Percentiles rank a stretch among this genome's conserved stretches.
These are phyloP conservation scores for Globisporangium solare DNA, from an alignment of 352 stramenopile species.

Conservation along the genomic window DNA sequence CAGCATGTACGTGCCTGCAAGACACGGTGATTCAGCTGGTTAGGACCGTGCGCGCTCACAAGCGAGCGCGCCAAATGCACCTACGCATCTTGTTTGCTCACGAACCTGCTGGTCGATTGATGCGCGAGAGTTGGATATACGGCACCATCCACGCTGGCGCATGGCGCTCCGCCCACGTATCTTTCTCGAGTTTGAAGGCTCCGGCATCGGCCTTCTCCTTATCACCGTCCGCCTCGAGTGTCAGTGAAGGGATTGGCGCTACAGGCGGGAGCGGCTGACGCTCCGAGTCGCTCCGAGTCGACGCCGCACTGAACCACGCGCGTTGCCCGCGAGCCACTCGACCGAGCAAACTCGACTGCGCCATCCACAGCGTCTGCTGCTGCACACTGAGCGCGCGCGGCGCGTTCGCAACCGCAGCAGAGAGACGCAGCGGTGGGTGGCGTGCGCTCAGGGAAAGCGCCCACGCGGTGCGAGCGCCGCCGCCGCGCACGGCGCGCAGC, in stretches of 20 bases:
- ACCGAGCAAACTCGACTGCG: neutral
- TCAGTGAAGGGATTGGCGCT: constrained; percentile 2
- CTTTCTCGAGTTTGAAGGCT: constrained; percentile 73
- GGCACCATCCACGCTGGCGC: constrained; percentile 73
- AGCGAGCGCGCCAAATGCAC: too few relatives aligned
- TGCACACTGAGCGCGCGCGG: neutral
- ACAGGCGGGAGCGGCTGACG: constrained; percentile 6
- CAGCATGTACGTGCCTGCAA: constrained; percentile 91
- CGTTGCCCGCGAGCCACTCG: neutral
- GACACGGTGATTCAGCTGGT: neutral
- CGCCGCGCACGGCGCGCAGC: constrained; percentile 5
- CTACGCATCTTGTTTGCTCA: too few relatives aligned
- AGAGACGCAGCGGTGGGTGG: neutral
- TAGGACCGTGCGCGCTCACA: neutral
- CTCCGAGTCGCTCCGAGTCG: neutral
- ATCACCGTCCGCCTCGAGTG: constrained; percentile 2
- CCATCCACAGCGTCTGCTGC: neutral
- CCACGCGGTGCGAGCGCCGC: neutral
- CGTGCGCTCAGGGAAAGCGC: neutral
- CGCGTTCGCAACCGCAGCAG: neutral
- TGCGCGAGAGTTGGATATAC: constrained; percentile 82
- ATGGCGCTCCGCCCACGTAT: constrained; percentile 83
- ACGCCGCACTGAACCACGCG: constrained; percentile 1
- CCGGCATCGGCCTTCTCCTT: neutral
- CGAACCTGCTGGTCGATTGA: constrained; percentile 76